Evolutionary conservation across 208 protist genomes (phyloP).

Genomic region (Wallacemonas sp.): DNA sequence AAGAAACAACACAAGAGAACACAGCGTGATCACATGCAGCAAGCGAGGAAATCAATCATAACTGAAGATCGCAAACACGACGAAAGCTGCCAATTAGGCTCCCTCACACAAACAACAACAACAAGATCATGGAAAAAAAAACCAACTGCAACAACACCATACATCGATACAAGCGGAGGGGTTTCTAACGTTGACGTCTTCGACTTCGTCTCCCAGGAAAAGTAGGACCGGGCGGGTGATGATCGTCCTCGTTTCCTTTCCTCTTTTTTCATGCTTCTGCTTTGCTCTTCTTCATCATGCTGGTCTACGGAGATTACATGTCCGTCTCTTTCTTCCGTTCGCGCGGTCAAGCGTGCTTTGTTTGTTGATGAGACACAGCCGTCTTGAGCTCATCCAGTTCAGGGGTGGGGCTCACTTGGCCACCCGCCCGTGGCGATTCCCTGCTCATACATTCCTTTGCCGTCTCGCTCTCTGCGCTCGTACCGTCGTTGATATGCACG

Average conservation of each 20-base stretch:
- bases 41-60: too few species aligned
- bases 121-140: background rate
- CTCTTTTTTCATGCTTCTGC: too few species aligned
- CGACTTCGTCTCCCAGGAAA: too few species aligned
- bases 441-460: background rate
- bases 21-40: background rate
- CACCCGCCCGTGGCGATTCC: background rate
- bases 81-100: background rate
- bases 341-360: constrained; percentile 1
- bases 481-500: background rate
- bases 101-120: background rate
- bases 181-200: too few species aligned
- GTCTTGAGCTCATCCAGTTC: constrained; percentile 18
- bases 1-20: background rate
- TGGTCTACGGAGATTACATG: too few species aligned
- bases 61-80: too few species aligned
- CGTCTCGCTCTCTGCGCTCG: background rate
- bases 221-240: too few species aligned
- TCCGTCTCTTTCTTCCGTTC: too few species aligned
- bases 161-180: too few species aligned
- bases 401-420: background rate
- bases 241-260: too few species aligned
- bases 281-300: too few species aligned
- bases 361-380: background rate
- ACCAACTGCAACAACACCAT: background rate